phyloP scores from a whole-genome alignment of 768 basidiomycete genomes.

The Panaeolus papilionaceus region DNA sequence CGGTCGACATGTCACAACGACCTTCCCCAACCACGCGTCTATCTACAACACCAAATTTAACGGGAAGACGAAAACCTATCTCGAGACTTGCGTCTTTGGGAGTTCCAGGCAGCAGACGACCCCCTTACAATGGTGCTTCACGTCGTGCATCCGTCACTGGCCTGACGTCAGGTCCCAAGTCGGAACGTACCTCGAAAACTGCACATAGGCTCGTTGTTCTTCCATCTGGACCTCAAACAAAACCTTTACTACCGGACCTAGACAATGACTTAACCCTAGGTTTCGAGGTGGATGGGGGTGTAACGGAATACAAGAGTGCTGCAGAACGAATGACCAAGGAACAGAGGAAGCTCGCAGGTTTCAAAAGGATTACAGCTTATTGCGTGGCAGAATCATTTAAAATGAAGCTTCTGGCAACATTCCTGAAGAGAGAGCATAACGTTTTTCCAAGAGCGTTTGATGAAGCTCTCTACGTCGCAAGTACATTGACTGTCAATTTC shows the following conservation, averaged over 20 bases:
- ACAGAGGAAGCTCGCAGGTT: slow-evolving; percentile 82
- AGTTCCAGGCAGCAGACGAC: slow-evolving; percentile 29
- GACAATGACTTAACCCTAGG: slow-evolving; percentile 57
- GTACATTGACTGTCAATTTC: slow-evolving; percentile 36
- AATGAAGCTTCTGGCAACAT: slow-evolving; percentile 83
- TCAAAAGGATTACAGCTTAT: slow-evolving; percentile 87
- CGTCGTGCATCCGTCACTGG: slow-evolving; percentile 48
- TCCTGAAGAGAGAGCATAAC: slow-evolving; percentile 93
- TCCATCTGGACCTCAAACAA: slow-evolving; percentile 89
- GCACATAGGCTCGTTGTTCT: slow-evolving; percentile 90
- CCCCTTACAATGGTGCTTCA: slow-evolving; percentile 20
- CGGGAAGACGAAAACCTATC: slow-evolving; percentile 36
- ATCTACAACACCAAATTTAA: slow-evolving; percentile 34
- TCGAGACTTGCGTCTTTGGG: slow-evolving; percentile 38
- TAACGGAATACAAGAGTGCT: slow-evolving; percentile 81
- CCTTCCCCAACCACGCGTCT: slow-evolving; percentile 27
- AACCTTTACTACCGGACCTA: slow-evolving; percentile 57
- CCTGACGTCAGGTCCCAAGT: slow-evolving; percentile 52
- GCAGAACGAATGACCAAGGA: slow-evolving; percentile 90
- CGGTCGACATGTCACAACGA: slow-evolving; percentile 24
- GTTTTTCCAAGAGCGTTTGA: slow-evolving; percentile 88
- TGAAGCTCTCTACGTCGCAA: slow-evolving; percentile 91
- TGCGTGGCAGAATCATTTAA: slow-evolving; percentile 86
- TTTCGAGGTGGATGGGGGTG: slow-evolving; percentile 69
- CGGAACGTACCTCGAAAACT: slow-evolving; percentile 87